Percentiles rank a stretch among this genome's conserved stretches.
phyloP scores from a whole-genome alignment of 1,139 yeast species.

The Geotrichum candidum region DNA sequence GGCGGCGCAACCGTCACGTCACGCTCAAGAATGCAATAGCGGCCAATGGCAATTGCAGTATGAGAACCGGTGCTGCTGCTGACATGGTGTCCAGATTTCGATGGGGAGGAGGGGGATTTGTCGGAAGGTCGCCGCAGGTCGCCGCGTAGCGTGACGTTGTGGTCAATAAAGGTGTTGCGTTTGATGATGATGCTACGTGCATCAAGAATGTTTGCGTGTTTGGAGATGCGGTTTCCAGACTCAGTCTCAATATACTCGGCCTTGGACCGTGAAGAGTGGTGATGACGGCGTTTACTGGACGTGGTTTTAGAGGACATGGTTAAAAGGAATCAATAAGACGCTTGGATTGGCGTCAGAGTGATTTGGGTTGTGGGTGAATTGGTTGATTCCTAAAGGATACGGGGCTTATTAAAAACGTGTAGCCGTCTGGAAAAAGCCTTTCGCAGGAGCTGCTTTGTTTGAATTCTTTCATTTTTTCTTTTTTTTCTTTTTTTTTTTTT shows the following conservation, averaged over 20 bases:
- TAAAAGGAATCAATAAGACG: background rate
- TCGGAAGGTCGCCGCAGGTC: slow-evolving; percentile 35
- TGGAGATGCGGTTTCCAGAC: slow-evolving; percentile 54
- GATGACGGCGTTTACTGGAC: background rate
- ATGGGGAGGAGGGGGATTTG: slow-evolving; percentile 17
- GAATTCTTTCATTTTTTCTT: background rate
- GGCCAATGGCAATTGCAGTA: slow-evolving; percentile 49
- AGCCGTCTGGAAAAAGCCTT: background rate
- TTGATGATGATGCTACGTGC: background rate
- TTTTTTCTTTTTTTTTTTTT: background rate
- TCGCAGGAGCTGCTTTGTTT: background rate
- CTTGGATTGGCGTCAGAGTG: background rate
- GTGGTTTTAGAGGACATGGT: background rate
- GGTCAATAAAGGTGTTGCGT: slow-evolving; percentile 32
- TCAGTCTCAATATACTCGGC: slow-evolving; percentile 32
- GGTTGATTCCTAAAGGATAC: background rate
- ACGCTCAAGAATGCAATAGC: slow-evolving; percentile 37
- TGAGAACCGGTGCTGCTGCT: background rate
- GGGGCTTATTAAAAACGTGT: background rate
- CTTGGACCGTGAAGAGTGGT: background rate
- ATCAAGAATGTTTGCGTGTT: slow-evolving; percentile 39
- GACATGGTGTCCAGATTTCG: background rate
- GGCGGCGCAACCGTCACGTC: slow-evolving; percentile 27
- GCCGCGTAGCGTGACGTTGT: slow-evolving; percentile 38
- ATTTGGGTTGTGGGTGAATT: background rate